Percentiles rank a stretch among this genome's conserved stretches.
phyloP scores from a whole-genome alignment of 2,329 filamentous ascomycete species.

The Aspergillaceae sp. region DNA sequence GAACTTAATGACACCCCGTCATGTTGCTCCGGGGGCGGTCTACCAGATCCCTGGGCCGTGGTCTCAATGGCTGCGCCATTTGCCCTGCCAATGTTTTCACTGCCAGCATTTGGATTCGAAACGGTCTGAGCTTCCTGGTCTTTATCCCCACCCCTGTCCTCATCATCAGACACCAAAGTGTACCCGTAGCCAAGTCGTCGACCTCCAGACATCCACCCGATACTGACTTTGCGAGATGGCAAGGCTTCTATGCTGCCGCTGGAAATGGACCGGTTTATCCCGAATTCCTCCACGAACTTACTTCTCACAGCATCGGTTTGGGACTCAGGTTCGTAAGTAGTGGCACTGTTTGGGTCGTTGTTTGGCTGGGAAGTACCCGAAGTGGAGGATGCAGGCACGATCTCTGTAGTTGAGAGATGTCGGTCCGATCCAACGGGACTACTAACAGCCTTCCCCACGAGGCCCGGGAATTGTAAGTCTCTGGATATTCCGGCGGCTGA shows the following conservation, averaged over 20 bases:
- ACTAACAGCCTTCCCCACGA: not conserved
- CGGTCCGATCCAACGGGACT: not conserved
- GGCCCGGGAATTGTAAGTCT: not conserved
- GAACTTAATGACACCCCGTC: constrained; percentile 3
- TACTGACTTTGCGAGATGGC: constrained; percentile 27
- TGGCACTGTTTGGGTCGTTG: not conserved
- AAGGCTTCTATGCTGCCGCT: constrained; percentile 1
- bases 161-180: constrained; percentile 21
- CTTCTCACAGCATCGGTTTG: constrained; percentile 13
- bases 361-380: not conserved
- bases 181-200: constrained; percentile 35
- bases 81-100: not conserved
- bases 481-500: constrained; percentile 2
- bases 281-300: constrained; percentile 28
- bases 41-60: not conserved
- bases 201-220: constrained; percentile 36
- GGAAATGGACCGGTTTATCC: constrained; percentile 3
- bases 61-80: not conserved
- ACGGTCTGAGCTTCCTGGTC: constrained; percentile 1
- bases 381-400: not conserved
- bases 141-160: constrained; percentile 10
- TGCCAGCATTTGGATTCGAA: not conserved
- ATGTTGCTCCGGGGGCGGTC: not conserved
- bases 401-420: not conserved
- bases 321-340: not conserved